phyloP scores from a whole-genome alignment of 2,329 filamentous ascomycete genomes.

The Camillea tinctor region DNA sequence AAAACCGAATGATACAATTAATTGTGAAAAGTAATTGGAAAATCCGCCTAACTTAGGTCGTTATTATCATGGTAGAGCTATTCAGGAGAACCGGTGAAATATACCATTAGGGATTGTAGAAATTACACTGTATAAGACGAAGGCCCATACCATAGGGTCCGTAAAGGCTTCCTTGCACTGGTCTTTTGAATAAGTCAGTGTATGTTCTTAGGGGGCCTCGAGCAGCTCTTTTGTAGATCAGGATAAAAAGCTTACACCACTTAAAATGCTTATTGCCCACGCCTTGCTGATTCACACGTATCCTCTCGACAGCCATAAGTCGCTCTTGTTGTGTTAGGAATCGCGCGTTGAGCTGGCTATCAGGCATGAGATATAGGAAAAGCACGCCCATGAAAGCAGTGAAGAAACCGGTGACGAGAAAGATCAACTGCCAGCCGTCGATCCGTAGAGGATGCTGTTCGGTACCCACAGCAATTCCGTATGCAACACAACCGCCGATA shows the following conservation, averaged over 20 bases:
- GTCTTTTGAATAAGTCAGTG: slow-evolving; percentile 26
- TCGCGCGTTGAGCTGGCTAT: slow-evolving; percentile 39
- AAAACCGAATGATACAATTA: slow-evolving; percentile 59
- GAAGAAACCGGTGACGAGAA: slow-evolving; percentile 52
- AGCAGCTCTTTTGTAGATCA: background rate
- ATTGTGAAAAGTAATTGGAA: slow-evolving; percentile 40
- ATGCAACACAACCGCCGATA: slow-evolving; percentile 39
- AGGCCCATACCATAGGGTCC: slow-evolving; percentile 39
- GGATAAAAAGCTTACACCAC: slow-evolving; percentile 31
- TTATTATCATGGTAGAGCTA: background rate
- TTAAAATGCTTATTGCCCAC: slow-evolving; percentile 70
- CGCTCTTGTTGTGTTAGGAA: slow-evolving; percentile 59
- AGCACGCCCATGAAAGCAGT: slow-evolving; percentile 47
- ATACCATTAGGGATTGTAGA: slow-evolving; percentile 39
- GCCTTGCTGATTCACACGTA: slow-evolving; percentile 64
- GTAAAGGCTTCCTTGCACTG: slow-evolving; percentile 48
- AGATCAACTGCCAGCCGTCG: slow-evolving; percentile 65
- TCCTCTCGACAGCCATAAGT: slow-evolving; percentile 49
- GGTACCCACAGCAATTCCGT: slow-evolving; percentile 50
- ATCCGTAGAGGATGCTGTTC: slow-evolving; percentile 40
- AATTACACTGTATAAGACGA: slow-evolving; percentile 34
- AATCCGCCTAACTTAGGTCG: slow-evolving; percentile 24
- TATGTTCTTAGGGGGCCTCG: background rate
- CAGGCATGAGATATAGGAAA: slow-evolving; percentile 50
- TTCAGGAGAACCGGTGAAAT: slow-evolving; percentile 2